These are phyloP conservation scores for Neurospora tetraspora DNA, from an alignment of 495 filamentous ascomycete genomes.

Conservation along the genomic window DNA sequence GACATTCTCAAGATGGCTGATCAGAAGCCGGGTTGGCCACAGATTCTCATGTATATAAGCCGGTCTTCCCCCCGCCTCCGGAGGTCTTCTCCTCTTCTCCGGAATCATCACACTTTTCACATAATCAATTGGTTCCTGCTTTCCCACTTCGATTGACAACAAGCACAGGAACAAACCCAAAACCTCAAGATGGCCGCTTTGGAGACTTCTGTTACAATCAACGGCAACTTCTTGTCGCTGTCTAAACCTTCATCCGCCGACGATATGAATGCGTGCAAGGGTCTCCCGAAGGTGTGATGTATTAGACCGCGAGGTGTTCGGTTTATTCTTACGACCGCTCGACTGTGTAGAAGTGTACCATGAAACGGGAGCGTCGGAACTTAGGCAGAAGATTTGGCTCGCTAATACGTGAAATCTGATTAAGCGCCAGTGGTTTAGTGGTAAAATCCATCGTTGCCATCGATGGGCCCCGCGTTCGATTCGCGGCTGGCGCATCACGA, in stretches of 20 bases:
- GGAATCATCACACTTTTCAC: background rate
- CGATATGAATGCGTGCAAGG: too few relatives aligned
- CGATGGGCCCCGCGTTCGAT: slow-evolving; percentile 44
- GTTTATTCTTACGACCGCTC: too few relatives aligned
- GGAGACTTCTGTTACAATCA: too few relatives aligned
- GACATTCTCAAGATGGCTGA: background rate
- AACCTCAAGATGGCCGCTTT: too few relatives aligned
- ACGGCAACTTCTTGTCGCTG: too few relatives aligned
- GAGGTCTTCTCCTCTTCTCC: background rate
- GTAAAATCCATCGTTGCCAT: slow-evolving; percentile 47
- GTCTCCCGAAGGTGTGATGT: too few relatives aligned
- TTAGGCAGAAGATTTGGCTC: background rate
- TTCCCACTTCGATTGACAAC: background rate
- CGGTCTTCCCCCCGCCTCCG: background rate
- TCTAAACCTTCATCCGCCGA: too few relatives aligned
- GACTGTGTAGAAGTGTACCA: too few relatives aligned
- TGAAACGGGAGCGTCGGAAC: background rate
- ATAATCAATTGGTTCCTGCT: background rate
- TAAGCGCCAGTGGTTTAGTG: slow-evolving; percentile 36
- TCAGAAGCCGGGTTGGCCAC: background rate
- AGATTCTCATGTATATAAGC: background rate
- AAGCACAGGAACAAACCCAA: too few relatives aligned
- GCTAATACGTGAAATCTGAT: background rate
- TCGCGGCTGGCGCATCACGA: slow-evolving; percentile 32
- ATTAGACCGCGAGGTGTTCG: too few relatives aligned